Percentiles rank a stretch among this genome's conserved stretches.
These are phyloP conservation scores for Agrocybe praecox DNA, from an alignment of 768 basidiomycete species.

Conservation along the genomic window DNA sequence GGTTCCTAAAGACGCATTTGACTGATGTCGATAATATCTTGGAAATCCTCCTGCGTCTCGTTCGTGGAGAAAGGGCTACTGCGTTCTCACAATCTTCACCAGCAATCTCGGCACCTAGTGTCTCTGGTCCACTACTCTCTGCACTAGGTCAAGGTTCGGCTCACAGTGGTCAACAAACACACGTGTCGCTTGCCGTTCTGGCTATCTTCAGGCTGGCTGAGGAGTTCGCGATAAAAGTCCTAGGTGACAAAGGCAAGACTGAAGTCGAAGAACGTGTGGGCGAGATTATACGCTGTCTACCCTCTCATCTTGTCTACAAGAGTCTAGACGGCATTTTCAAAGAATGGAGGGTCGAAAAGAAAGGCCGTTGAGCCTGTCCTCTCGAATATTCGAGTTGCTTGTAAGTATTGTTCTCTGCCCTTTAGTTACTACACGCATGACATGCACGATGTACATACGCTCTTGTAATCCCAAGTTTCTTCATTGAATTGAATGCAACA, in stretches of 20 bases:
- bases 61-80: slow-evolving; percentile 84
- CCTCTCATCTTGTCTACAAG: slow-evolving; percentile 85
- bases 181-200: slow-evolving; percentile 90
- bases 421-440: not conserved
- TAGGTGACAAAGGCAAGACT: slow-evolving; percentile 61
- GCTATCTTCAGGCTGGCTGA: slow-evolving; percentile 86
- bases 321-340: slow-evolving; percentile 95
- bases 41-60: slow-evolving; percentile 90
- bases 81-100: slow-evolving; percentile 67
- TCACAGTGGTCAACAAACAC: slow-evolving; percentile 89
- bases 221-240: slow-evolving; percentile 78
- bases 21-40: slow-evolving; percentile 84
- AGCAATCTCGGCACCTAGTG: slow-evolving; percentile 58
- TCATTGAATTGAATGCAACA: not conserved
- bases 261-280: slow-evolving; percentile 80
- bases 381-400: not conserved
- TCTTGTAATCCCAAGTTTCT: not conserved
- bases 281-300: slow-evolving; percentile 89
- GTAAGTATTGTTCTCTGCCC: slow-evolving; percentile 6
- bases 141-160: slow-evolving; percentile 77
- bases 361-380: slow-evolving; percentile 49
- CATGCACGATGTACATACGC: not conserved
- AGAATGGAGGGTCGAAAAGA: slow-evolving; percentile 87
- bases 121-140: slow-evolving; percentile 70
- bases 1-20: slow-evolving; percentile 90